phyloP scores from a whole-genome alignment of 192 early-diverging fungal species.

The Coemansia sp. region DNA sequence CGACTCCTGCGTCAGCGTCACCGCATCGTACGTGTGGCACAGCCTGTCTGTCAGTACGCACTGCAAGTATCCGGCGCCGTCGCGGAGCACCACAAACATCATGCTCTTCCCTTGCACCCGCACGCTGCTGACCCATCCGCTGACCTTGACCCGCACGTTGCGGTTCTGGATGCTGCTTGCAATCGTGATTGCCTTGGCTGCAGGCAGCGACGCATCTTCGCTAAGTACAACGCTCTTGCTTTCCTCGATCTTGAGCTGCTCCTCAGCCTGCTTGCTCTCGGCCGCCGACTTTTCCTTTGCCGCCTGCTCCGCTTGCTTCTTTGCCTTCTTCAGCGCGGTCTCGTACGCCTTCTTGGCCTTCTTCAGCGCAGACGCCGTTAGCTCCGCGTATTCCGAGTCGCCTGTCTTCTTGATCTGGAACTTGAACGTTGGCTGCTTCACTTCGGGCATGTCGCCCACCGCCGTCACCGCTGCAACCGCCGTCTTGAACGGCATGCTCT shows the following conservation, averaged over 20 bases:
- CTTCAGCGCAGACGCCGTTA: constrained; percentile 90
- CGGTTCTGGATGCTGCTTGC: constrained; percentile 64
- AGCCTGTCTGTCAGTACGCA: constrained; percentile 85
- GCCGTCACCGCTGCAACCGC: constrained; percentile 70
- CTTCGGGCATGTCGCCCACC: constrained; percentile 50
- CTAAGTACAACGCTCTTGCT: constrained; percentile 80
- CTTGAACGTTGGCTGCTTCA: constrained; percentile 53
- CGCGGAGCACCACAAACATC: constrained; percentile 92
- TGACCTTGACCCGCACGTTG: constrained; percentile 79
- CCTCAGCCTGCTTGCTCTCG: constrained; percentile 61
- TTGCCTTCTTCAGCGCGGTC: constrained; percentile 69
- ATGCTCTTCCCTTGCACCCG: constrained; percentile 97
- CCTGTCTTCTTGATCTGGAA: constrained; percentile 72
- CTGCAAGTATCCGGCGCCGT: constrained; percentile 94
- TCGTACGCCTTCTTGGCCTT: constrained; percentile 81
- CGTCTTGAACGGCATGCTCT: constrained; percentile 78
- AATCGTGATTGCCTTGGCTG: constrained; percentile 83
- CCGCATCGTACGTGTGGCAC: constrained; percentile 94
- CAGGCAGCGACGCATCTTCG: constrained; percentile 73
- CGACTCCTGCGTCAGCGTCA: constrained; percentile 91
- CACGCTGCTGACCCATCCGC: constrained; percentile 95
- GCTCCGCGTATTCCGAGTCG: constrained; percentile 72
- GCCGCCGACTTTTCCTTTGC: constrained; percentile 67
- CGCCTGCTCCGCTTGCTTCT: constrained; percentile 77
- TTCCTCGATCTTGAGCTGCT: constrained; percentile 80